Base-by-base conservation (phyloP, 352 stramenopile species). In the Globisporangium cylindrosporum region DNA sequence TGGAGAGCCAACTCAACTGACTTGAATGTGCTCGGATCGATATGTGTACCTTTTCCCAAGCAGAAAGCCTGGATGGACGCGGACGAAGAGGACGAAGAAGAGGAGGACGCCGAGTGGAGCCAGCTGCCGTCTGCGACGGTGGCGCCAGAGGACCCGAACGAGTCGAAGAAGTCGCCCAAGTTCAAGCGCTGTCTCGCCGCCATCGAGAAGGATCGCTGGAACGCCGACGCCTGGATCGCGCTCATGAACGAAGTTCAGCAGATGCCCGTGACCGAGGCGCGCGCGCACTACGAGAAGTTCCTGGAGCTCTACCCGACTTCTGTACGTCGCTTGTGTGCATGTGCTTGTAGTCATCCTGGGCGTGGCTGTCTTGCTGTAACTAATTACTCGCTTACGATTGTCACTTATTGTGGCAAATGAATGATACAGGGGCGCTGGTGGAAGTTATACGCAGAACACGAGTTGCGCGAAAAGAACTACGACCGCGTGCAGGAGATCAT, bases 401-500 rank as follows among this genome's bases (percentile, higher is more conserved):
- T 1, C 8, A 24, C 8, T 5, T 43, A 20, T 8, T 60, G 24
- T 43, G 41, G 27, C 22, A 34, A 51, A 34, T 56, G 22, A 25
- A 24, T 58, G 49, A 14, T 10, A 53, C 29, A 85, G 76, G 89
- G 88, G 3, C 85, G 84, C 49, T 95, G 88, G 87, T 96, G 89
- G 89, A 94, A 93, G 59, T 75, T 92, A 41, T 94, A 89, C 43
- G 87, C 89, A 1, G 89, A 95, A 71, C 89, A 96, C 67, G 89
- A 96, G 67, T 68, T 95, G 53, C 79, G 82, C 18, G 88, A 94
- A 59, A 93, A 94, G 64, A 73, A 96, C 54, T 94, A 94, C 59
- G 84, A 94, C 58, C 86, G 86, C 61, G 89, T 95, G 24, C 89
- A 94, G 64, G 84, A 89, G 62, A 92, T 96, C 71, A 93, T 96